Conservation (phyloP, 208 protist genomes). For the Vickermania spadyakhi region DNA sequence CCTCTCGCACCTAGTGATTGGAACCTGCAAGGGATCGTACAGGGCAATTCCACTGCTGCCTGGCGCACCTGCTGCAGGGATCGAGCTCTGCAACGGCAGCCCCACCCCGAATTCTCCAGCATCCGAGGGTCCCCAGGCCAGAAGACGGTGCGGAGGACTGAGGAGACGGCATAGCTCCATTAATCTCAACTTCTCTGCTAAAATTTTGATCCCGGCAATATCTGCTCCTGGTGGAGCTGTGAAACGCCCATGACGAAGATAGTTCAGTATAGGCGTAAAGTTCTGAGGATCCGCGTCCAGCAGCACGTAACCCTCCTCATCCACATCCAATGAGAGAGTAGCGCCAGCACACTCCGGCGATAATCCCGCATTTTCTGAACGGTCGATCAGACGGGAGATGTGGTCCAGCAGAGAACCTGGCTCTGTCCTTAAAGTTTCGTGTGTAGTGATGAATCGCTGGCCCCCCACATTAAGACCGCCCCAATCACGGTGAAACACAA, state of each 20-base stretch:
- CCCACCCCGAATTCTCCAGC: conserved; percentile 79
- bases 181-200: conserved; percentile 72
- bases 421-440: conserved; percentile 34
- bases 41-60: neutral
- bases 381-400: conserved; percentile 21
- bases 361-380: neutral
- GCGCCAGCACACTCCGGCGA: neutral
- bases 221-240: conserved; percentile 44
- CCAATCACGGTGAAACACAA: too few relatives aligned
- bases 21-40: conserved; percentile 33
- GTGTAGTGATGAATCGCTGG: conserved; percentile 58
- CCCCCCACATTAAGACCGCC: conserved; percentile 78
- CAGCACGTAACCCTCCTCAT: conserved; percentile 49
- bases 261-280: conserved; percentile 78
- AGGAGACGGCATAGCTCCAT: conserved; percentile 39
- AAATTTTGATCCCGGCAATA: conserved; percentile 49
- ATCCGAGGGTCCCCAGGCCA: conserved; percentile 71
- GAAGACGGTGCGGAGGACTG: conserved; percentile 44
- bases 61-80: neutral
- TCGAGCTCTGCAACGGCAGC: conserved; percentile 29
- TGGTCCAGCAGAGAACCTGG: conserved; percentile 46
- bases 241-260: conserved; percentile 51
- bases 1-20: conserved; percentile 2
- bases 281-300: conserved; percentile 77
- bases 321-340: conserved; percentile 37